Percentiles rank a stretch among this genome's conserved stretches.
phyloP scores from a whole-genome alignment of 2,329 filamentous ascomycete genomes.

The Trichoderma citrinoviride region DNA sequence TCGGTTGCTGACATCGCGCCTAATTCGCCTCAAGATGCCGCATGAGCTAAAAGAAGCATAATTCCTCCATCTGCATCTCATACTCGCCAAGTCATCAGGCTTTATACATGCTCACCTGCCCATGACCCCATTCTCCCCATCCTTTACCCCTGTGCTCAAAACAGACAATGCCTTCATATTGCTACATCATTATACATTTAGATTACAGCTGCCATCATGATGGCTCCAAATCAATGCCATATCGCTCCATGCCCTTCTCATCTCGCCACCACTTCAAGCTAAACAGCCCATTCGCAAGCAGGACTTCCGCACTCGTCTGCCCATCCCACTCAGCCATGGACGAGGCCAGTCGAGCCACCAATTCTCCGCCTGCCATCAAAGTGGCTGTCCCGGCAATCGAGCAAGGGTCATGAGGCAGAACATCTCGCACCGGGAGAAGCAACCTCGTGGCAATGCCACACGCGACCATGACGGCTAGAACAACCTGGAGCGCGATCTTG shows the following conservation, averaged over 20 bases:
- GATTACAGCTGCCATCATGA: background rate
- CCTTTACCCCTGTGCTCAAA: too few species aligned
- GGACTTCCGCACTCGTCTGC: background rate
- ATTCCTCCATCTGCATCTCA: background rate
- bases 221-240: slow-evolving; percentile 13
- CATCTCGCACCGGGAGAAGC: slow-evolving; percentile 4
- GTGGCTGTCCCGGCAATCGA: slow-evolving; percentile 9
- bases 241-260: background rate
- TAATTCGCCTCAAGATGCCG: background rate
- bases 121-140: too few species aligned
- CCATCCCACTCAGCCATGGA: background rate
- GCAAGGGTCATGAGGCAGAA: slow-evolving; percentile 8
- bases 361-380: background rate
- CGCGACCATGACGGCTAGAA: slow-evolving; percentile 1
- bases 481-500: slow-evolving; percentile 10
- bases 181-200: background rate
- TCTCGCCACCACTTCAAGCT: slow-evolving; percentile 15
- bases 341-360: background rate
- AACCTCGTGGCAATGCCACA: slow-evolving; percentile 6
- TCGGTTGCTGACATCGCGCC: background rate
- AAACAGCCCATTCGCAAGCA: background rate
- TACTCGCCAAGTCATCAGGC: background rate
- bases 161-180: background rate
- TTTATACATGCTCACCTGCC: background rate
- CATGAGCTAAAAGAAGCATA: background rate